Base-by-base conservation (phyloP, 306 rosid genomes). In the Vicia villosa region DNA sequence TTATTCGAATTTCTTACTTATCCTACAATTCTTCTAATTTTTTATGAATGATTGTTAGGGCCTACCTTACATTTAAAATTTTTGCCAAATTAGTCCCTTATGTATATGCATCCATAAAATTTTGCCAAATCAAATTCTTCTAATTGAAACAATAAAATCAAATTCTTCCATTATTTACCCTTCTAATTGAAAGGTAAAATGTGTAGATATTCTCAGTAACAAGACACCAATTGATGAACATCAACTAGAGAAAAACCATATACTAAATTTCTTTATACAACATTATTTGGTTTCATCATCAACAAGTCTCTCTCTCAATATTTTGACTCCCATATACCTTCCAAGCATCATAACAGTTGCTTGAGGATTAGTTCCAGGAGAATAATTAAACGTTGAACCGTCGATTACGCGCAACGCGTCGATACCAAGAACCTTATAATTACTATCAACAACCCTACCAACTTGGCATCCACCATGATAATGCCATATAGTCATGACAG, bases 321-420 rank as follows among this genome's bases (percentile, higher is more conserved):
- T 91, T 75, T 69, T 79, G 19, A 82, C 69, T 65, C 96, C 94
- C 96, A 85, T 79, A 66, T 91, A 91, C 88, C 91, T 88, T 78
- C 90, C 96, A 2, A 88, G 89, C 97, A 86, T 91, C 92, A 91
- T 88, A 14, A 91, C 80, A 13, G 97, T 83, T 72, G 93, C 96
- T 62, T 91, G 96, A 52, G 96, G 96, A 83, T 91, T 88, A 30
- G 97, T 86, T 30, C 96, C 96, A 0, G 97, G 93, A 51, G 97
- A 86, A 75, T 76, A 66, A 69, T 63, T 79, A 57, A 88, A 91
- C 1, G 97, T 91, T 46, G 97, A 91, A 40, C 92, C 97, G 50
- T 91, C 97, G 2, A 91, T 84, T 19, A 91, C 89, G 10, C 96
- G 74, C 3, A 88, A 73, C 0, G 91, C 82, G 49, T 88, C 88